Conservation (phyloP, 2,329 filamentous ascomycete genomes). For the Leptographium wingfieldii region DNA sequence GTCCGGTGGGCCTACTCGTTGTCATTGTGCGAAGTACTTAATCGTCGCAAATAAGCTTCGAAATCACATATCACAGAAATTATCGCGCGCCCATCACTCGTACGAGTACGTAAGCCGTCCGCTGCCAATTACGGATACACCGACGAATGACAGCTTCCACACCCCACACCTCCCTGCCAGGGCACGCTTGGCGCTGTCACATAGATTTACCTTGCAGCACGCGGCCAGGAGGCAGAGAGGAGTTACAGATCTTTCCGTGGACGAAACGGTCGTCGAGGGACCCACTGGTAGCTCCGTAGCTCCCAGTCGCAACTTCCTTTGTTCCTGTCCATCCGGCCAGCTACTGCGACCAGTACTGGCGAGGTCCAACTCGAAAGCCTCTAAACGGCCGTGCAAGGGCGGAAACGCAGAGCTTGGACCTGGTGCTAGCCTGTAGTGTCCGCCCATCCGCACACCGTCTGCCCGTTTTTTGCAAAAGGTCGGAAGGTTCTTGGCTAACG, state of each 20-base stretch:
- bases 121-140: not conserved
- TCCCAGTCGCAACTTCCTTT: too few species aligned
- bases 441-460: too few species aligned
- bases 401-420: not conserved
- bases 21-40: too few species aligned
- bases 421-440: not conserved
- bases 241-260: not conserved
- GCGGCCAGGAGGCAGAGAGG: not conserved
- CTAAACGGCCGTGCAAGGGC: too few species aligned
- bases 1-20: too few species aligned
- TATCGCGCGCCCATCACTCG: too few species aligned
- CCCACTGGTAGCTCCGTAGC: not conserved
- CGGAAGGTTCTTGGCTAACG: not conserved
- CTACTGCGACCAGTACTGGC: too few species aligned
- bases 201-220: not conserved
- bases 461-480: not conserved
- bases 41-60: not conserved
- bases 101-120: not conserved
- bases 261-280: slow-evolving; percentile 1
- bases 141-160: not conserved
- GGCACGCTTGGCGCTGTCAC: not conserved
- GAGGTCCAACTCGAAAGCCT: too few species aligned
- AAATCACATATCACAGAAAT: too few species aligned
- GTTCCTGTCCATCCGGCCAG: too few species aligned
- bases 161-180: not conserved